These are phyloP conservation scores for Paecilomyces dactylethromorphus DNA, from an alignment of 2,329 filamentous ascomycete species.

Conservation along the genomic window DNA sequence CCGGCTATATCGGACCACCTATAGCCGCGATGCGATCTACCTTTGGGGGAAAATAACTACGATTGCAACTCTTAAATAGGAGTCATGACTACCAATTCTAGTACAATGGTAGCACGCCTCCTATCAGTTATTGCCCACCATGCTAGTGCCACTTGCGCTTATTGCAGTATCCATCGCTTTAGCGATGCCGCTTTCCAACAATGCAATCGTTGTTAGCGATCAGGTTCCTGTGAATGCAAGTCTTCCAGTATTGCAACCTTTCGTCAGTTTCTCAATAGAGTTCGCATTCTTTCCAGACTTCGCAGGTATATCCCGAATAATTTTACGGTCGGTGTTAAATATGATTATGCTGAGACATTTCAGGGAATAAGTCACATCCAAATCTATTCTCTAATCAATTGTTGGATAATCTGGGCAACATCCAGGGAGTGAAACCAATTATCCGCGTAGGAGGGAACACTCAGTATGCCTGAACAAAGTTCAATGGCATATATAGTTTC, in stretches of 20 bases:
- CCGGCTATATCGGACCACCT: not conserved
- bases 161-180: not conserved
- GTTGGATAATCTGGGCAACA: slow-evolving; percentile 49
- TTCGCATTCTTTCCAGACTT: slow-evolving; percentile 49
- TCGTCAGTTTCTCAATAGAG: slow-evolving; percentile 49
- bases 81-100: not conserved
- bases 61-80: not conserved
- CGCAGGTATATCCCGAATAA: slow-evolving; percentile 26
- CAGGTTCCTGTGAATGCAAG: slow-evolving; percentile 4
- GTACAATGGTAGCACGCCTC: not conserved
- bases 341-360: not conserved
- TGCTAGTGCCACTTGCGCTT: not conserved
- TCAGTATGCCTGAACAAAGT: slow-evolving; percentile 30
- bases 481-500: not conserved
- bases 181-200: not conserved
- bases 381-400: slow-evolving; percentile 57
- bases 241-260: slow-evolving; percentile 21
- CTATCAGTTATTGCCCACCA: not conserved
- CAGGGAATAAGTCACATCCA: slow-evolving; percentile 48
- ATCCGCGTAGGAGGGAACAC: slow-evolving; percentile 63
- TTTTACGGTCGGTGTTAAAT: not conserved
- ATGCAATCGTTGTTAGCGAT: not conserved
- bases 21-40: not conserved
- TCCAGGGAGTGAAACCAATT: slow-evolving; percentile 52
- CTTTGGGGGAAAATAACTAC: not conserved